Percentiles rank a stretch among this genome's conserved stretches.
phyloP scores from a whole-genome alignment of 257 asterid genomes.

The Echites panduratus region DNA sequence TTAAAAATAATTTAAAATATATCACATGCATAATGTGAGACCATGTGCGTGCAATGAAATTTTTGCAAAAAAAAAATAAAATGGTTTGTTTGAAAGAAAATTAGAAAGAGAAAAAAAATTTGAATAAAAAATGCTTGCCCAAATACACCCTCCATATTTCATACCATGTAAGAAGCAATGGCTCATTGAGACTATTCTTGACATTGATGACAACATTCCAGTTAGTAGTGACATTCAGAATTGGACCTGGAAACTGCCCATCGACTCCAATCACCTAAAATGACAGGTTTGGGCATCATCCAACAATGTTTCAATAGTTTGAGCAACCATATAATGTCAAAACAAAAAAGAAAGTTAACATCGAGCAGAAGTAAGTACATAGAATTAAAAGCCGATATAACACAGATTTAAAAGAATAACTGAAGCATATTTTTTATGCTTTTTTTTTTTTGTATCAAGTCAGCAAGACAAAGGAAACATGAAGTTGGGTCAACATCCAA shows the following conservation, averaged over 20 bases:
- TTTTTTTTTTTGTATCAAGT: neutral
- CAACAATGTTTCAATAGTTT: neutral
- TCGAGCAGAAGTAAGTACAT: neutral
- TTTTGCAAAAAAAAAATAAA: too few species aligned
- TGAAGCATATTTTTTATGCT: neutral
- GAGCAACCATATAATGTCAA: neutral
- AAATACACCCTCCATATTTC: neutral
- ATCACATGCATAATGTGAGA: too few species aligned
- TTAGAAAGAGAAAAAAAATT: too few species aligned
- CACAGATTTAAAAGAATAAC: neutral
- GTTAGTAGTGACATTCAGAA: slow-evolving; percentile 82
- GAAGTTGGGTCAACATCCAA: neutral
- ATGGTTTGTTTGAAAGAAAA: too few species aligned
- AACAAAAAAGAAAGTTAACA: neutral
- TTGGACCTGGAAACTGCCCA: slow-evolving; percentile 85
- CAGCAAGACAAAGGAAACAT: neutral
- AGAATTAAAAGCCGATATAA: neutral
- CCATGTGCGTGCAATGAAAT: too few species aligned
- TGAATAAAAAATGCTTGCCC: too few species aligned
- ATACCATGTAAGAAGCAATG: slow-evolving; percentile 87
- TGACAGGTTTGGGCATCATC: neutral
- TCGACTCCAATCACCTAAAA: slow-evolving; percentile 80
- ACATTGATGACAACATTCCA: slow-evolving; percentile 89
- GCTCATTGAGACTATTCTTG: slow-evolving; percentile 78
- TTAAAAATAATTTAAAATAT: too few species aligned